Evolutionary conservation across 371 early-diverging fungal genomes (phyloP).

Genomic region (Rhizomucor pusillus): DNA sequence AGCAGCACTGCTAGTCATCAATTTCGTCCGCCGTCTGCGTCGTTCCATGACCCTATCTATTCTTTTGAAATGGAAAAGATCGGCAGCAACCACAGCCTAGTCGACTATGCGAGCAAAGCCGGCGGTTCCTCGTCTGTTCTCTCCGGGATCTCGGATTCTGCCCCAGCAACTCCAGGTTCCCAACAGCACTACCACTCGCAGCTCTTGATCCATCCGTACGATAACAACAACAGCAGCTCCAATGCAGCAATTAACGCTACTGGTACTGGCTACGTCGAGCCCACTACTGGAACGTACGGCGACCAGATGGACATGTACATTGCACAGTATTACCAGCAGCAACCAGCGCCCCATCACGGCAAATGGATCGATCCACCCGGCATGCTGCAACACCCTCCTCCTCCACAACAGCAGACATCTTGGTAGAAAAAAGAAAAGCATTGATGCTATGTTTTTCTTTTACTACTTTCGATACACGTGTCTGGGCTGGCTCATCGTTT

Average conservation of each 20-base stretch:
- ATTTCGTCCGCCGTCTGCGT: slow-evolving; percentile 9
- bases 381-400: no score
- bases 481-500: no score
- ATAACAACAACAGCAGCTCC: neutral
- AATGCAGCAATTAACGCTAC: neutral
- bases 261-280: no score
- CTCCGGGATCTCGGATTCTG: slow-evolving; percentile 10
- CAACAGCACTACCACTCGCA: slow-evolving; percentile 10
- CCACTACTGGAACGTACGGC: no score
- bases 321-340: no score
- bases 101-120: slow-evolving; percentile 10
- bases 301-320: no score
- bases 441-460: no score
- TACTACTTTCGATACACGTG: no score
- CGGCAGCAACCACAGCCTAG: slow-evolving; percentile 1
- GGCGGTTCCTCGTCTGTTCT: slow-evolving; percentile 9
- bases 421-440: no score
- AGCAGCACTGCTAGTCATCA: neutral
- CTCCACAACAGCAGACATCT: no score
- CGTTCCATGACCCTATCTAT: slow-evolving; percentile 9
- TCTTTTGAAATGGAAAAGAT: slow-evolving; percentile 6
- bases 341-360: no score
- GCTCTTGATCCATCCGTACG: slow-evolving; percentile 5
- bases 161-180: slow-evolving; percentile 8
- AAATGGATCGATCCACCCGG: no score